These are phyloP conservation scores for Trichoderma cornu-damae DNA, from an alignment of 2,329 filamentous ascomycete genomes.

Conservation along the genomic window DNA sequence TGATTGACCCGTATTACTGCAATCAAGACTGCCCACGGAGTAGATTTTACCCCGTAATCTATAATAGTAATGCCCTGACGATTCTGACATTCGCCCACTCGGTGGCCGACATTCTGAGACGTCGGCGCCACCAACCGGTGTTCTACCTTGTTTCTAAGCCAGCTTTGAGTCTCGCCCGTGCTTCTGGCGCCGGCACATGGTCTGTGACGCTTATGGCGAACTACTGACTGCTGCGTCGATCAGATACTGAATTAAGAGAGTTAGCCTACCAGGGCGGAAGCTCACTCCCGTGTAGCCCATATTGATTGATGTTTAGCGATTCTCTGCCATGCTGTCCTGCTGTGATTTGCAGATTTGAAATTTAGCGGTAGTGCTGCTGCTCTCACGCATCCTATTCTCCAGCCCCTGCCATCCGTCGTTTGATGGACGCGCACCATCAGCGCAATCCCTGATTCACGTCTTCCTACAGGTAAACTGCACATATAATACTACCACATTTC, in stretches of 20 bases:
- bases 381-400: constrained; percentile 5
- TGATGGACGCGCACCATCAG: background rate
- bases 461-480: background rate
- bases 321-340: background rate
- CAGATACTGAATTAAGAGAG: constrained; percentile 11
- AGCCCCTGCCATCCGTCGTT: constrained; percentile 7
- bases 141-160: background rate
- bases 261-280: background rate
- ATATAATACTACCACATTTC: constrained; percentile 4
- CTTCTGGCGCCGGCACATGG: constrained; percentile 13
- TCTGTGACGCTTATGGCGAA: constrained; percentile 7
- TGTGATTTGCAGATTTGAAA: constrained; percentile 3
- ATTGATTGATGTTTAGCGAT: background rate
- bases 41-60: background rate
- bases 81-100: background rate
- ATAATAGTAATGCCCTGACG: background rate
- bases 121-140: background rate
- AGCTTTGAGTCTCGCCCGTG: constrained; percentile 10
- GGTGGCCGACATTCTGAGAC: constrained; percentile 13
- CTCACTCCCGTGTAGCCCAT: background rate
- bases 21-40: background rate
- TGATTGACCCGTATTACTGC: constrained; percentile 1
- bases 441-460: constrained; percentile 9
- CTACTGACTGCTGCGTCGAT: constrained; percentile 10
- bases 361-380: constrained; percentile 5